These are phyloP conservation scores for Grosmannia serpens DNA, from an alignment of 2,329 filamentous ascomycete genomes.

Conservation along the genomic window DNA sequence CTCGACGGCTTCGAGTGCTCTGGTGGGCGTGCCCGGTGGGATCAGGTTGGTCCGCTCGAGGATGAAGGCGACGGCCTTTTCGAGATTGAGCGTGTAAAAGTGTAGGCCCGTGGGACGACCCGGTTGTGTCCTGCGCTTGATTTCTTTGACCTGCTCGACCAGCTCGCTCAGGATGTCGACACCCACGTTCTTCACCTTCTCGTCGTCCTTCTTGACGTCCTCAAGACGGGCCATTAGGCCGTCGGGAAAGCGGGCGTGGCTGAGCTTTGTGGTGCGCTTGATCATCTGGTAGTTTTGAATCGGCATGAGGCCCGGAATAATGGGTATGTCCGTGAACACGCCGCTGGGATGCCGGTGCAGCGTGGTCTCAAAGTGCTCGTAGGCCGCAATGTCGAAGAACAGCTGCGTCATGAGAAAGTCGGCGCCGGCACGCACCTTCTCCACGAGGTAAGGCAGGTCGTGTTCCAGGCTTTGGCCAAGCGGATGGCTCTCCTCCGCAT, in stretches of 20 bases:
- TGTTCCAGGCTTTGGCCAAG: conserved; percentile 56
- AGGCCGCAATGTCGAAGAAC: conserved; percentile 84
- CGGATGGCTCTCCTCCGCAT: conserved; percentile 82
- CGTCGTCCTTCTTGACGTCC: conserved; percentile 65
- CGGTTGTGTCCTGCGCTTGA: conserved; percentile 39
- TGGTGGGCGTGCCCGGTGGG: conserved; percentile 37
- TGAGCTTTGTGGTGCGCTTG: conserved; percentile 85
- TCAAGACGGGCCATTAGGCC: conserved; percentile 60
- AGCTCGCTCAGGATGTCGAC: conserved; percentile 78
- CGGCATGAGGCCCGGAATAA: conserved; percentile 93
- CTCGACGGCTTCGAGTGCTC: conserved; percentile 30
- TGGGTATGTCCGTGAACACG: conserved; percentile 73
- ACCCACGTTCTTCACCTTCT: conserved; percentile 67
- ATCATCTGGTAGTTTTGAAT: conserved; percentile 97
- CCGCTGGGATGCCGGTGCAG: conserved; percentile 74
- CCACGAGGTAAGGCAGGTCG: conserved; percentile 79
- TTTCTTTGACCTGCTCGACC: conserved; percentile 60
- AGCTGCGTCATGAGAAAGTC: conserved; percentile 99
- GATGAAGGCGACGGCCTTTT: conserved; percentile 92
- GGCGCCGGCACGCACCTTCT: conserved; percentile 83
- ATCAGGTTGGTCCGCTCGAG: conserved; percentile 80
- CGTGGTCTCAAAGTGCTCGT: conserved; percentile 64
- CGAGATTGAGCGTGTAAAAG: conserved; percentile 93
- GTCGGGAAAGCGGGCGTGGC: conserved; percentile 71
- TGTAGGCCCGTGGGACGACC: conserved; percentile 68